Percentiles rank a stretch among this genome's conserved stretches.
Conservation (phyloP, 306 rosid species). For the Chamaecrista fasciculata region DNA sequence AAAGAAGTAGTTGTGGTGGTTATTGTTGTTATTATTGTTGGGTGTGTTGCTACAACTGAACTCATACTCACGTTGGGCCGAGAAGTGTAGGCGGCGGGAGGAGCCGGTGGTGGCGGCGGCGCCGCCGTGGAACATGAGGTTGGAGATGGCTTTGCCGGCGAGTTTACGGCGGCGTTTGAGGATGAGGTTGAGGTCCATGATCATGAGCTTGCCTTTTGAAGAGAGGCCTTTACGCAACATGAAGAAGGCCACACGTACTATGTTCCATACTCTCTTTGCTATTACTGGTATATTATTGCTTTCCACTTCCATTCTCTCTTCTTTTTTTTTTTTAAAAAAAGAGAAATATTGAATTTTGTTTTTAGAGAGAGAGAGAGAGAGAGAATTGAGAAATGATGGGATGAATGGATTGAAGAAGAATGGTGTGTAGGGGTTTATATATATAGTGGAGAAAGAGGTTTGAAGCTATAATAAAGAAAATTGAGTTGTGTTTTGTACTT, state of each 20-base stretch:
- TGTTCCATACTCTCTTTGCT: slow-evolving; percentile 61
- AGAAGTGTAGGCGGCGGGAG: not conserved
- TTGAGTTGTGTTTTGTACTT: slow-evolving; percentile 1
- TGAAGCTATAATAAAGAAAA: slow-evolving; percentile 19
- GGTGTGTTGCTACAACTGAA: slow-evolving; percentile 96
- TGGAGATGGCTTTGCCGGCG: slow-evolving; percentile 72
- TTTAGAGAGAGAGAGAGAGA: slow-evolving; percentile 21
- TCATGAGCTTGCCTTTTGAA: slow-evolving; percentile 61
- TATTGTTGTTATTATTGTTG: slow-evolving; percentile 1
- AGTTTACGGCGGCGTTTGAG: slow-evolving; percentile 87
- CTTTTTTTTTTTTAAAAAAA: slow-evolving; percentile 24
- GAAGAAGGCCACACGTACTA: slow-evolving; percentile 69
- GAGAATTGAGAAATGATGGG: slow-evolving; percentile 20
- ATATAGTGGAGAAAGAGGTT: slow-evolving; percentile 20
- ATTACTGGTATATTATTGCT: slow-evolving; percentile 37
- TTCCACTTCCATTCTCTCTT: too few species aligned
- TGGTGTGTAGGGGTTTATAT: slow-evolving; percentile 26
- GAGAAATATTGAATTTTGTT: slow-evolving; percentile 18
- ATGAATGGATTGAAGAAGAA: slow-evolving; percentile 26
- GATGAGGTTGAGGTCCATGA: slow-evolving; percentile 64
- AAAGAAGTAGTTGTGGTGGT: slow-evolving; percentile 47
- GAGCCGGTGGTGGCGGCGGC: not conserved
- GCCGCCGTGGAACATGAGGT: slow-evolving; percentile 50
- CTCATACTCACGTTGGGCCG: slow-evolving; percentile 66
- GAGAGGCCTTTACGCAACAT: slow-evolving; percentile 74